Evolutionary conservation across 208 protist genomes (phyloP).

Genomic region (Leishmania turanica): DNA sequence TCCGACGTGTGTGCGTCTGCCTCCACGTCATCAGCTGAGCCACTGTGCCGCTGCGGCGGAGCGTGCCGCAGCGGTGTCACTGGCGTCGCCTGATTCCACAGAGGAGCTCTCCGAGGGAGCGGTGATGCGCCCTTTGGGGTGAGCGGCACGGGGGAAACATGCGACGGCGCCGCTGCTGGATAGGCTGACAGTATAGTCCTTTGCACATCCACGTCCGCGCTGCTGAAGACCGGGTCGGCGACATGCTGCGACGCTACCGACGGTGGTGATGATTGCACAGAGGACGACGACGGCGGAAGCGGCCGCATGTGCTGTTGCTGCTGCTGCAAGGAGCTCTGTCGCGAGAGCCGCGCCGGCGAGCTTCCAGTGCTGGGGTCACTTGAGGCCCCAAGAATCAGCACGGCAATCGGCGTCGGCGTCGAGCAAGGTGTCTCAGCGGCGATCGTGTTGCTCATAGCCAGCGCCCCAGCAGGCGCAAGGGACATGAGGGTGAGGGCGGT

Average conservation of each 20-base stretch:
- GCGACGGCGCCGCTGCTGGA: not conserved
- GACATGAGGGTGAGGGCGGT: constrained; percentile 29
- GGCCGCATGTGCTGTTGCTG: constrained; percentile 2
- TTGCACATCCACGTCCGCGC: not conserved
- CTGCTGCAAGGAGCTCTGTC: not conserved
- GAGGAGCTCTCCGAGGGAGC: not conserved
- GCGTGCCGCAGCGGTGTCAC: not conserved
- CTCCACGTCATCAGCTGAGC: not conserved
- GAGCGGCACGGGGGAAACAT: not conserved
- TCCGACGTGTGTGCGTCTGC: not conserved
- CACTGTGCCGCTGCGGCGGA: not conserved
- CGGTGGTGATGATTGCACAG: not conserved
- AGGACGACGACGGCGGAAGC: constrained; percentile 1
- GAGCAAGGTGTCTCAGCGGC: constrained; percentile 11
- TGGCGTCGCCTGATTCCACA: constrained; percentile 1
- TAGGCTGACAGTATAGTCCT: not conserved
- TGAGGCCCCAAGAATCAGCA: not conserved
- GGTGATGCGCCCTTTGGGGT: not conserved
- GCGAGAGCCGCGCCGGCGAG: constrained; percentile 1
- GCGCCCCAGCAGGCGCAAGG: constrained; percentile 4
- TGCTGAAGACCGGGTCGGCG: not conserved
- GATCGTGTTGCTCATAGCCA: constrained; percentile 14
- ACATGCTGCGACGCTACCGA: not conserved
- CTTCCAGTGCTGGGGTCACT: not conserved
- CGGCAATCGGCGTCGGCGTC: not conserved